Base-by-base conservation (phyloP, 129 eudicot genomes). In the Artemisia tridentata region DNA sequence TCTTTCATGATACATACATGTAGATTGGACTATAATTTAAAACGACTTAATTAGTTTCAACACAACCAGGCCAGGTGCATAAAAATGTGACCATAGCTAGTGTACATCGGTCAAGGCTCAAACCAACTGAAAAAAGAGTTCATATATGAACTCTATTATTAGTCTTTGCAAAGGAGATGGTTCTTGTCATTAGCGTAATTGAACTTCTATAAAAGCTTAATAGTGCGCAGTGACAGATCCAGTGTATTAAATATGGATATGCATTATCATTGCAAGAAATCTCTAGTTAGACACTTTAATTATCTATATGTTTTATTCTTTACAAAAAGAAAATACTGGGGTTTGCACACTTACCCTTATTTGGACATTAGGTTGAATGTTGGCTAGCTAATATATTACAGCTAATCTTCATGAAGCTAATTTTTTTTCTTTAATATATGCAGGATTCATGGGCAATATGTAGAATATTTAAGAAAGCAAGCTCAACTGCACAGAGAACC, bases 361-460 rank as follows among this genome's bases (percentile, higher is more conserved):
- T 18, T 55, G 27, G 25, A 11, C 29, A 38, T 1, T 38, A 38
- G 45, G 10, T 38, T 38, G 1, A 38, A 38, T 38, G 45, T 31
- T 31, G 41, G 41, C 25, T 7, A 17, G 41, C 25, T 7, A 17
- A 13, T 11, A 0, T 16, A 27, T 62, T 54, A 54, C 13, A 18
- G 45, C 11, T 50, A 1, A 23, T 67, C 3, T 48, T n/a, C 57
- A 65, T 23, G 50, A 14, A 65, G 63, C 82, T 78, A 47, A 48
- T 19, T 62, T 56, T 45, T 51, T 21, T 46, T 68, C 71, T 12
- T 20, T 54, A n/a, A 41, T 58, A 15, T 75, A 46, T 82, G 81
- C 90, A 93, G 98, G 98, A 93, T 67, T 86, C 92, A 66, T 93
- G 97, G 98, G 97, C 96, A 67, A 93, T 93, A 14, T 93, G 98